Evolutionary conservation across 106 monocot genomes (phyloP).

Genomic region (Dioscorea zingiberensis): DNA sequence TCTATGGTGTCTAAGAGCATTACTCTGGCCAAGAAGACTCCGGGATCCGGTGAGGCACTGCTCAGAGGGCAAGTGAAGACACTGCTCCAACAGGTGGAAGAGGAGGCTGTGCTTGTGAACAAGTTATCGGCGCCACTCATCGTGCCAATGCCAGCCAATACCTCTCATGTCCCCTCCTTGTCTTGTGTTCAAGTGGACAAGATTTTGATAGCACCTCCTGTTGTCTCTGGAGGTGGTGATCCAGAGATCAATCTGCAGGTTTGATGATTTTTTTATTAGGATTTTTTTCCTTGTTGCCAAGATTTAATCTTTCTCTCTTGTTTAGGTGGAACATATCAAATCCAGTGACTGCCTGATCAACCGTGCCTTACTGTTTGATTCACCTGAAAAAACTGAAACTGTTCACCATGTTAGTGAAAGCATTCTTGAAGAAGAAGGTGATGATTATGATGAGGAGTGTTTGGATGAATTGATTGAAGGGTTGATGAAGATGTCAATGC

Average conservation of each 20-base stretch:
- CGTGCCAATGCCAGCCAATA: constrained; percentile 82
- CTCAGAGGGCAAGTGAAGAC: constrained; percentile 87
- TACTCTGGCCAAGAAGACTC: constrained; percentile 23
- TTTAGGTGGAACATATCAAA: constrained; percentile 24
- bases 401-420: constrained; percentile 46
- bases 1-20: constrained; percentile 23
- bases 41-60: constrained; percentile 87
- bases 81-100: constrained; percentile 77
- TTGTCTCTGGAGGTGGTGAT: background rate
- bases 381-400: constrained; percentile 51
- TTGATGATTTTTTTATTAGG: background rate
- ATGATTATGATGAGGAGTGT: constrained; percentile 13
- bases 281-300: background rate
- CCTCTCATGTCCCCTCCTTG: constrained; percentile 27
- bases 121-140: constrained; percentile 40
- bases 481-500: constrained; percentile 37
- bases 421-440: constrained; percentile 8
- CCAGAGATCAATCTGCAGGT: background rate
- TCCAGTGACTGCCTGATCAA: constrained; percentile 41
- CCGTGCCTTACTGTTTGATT: constrained; percentile 77
- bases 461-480: constrained; percentile 57
- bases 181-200: constrained; percentile 4
- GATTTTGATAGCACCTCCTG: background rate
- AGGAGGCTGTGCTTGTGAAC: constrained; percentile 45
- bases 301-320: background rate